Evolutionary conservation across 768 basidiomycete species (phyloP).

Genomic region (Agrocybe praecox): DNA sequence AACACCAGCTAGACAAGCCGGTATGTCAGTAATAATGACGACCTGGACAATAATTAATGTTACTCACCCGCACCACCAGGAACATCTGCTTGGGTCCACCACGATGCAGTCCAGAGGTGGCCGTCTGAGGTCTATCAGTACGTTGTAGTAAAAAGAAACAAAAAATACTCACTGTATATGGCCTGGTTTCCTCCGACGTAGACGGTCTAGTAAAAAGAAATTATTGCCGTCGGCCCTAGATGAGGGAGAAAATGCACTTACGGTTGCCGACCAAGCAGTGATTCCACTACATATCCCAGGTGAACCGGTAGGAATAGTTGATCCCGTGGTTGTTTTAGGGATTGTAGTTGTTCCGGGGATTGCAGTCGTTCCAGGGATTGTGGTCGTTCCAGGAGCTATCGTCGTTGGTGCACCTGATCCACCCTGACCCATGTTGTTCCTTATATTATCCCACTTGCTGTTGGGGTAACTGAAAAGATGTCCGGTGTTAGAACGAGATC

Average conservation of each 20-base stretch:
- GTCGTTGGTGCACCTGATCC: slow-evolving; percentile 17
- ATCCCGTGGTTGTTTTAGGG: slow-evolving; percentile 19
- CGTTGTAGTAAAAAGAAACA: background rate
- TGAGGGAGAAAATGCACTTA: slow-evolving; percentile 17
- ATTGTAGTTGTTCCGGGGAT: slow-evolving; percentile 23
- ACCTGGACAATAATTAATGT: background rate
- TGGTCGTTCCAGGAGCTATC: slow-evolving; percentile 18
- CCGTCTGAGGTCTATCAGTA: slow-evolving; percentile 31
- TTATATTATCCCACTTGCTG: slow-evolving; percentile 74
- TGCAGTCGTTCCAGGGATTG: no score
- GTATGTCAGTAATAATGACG: background rate
- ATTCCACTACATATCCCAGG: slow-evolving; percentile 42
- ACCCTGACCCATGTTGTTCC: slow-evolving; percentile 55
- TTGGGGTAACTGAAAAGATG: slow-evolving; percentile 53
- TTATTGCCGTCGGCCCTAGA: background rate
- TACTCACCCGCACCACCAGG: slow-evolving; percentile 51
- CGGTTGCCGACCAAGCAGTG: slow-evolving; percentile 49
- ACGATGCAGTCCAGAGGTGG: slow-evolving; percentile 61
- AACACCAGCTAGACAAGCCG: slow-evolving; percentile 43
- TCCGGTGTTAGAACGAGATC: background rate
- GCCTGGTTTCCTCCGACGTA: slow-evolving; percentile 50
- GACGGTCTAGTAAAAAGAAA: slow-evolving; percentile 30
- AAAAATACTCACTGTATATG: slow-evolving; percentile 41
- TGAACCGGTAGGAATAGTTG: slow-evolving; percentile 23
- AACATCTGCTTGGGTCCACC: slow-evolving; percentile 64